Base-by-base conservation (phyloP, 2,329 filamentous ascomycete species). In the Scedosporium aurantiacum region DNA sequence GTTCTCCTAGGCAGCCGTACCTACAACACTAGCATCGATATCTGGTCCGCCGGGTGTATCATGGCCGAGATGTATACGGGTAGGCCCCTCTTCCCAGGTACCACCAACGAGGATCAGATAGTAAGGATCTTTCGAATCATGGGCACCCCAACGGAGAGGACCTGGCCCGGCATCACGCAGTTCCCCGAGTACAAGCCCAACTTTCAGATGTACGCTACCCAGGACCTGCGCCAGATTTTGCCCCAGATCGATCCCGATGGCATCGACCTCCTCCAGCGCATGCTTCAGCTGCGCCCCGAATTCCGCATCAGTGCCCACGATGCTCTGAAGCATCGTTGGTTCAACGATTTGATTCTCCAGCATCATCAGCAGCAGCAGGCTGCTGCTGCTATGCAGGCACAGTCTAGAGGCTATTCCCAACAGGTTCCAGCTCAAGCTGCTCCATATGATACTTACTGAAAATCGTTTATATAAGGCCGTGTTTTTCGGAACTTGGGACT, bases 21-120 rank as follows among this genome's bases (percentile, higher is more conserved):
- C 23, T 99, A 99, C 78, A 99, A 96, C 76, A 99, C 94, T n/a
- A 96, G 91, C 76, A 97, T 99, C 73, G 94, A 99, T 70, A 97
- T 99, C 72, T 99, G 94, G 94, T 96, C 91, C 5, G 94, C 94
- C 5, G 94, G 94, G 62, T 99, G 94, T 74, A 99, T 99, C 79
- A 97, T 99, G 94, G 94, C 94, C 8, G 94, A 99, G 76, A 97
- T 99, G 91, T 97, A 95, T 74, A 97, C 93, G 0, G 94, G 94
- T 3, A 84, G 94, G 18, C 94, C 94, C 0, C 82, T 99, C 5
- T 99, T 99, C 77, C 94, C 94, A 0, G 94, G 94, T 63, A 99
- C 94, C 1, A 97, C 94, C 43, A 99, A 99, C 73, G 94, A 99
- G 74, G 94, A 99, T 71, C 94, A 99, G 74, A 86, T 97, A 59